These are phyloP conservation scores for Plantago coronopus DNA, from an alignment of 305 asterid genomes.

Conservation along the genomic window DNA sequence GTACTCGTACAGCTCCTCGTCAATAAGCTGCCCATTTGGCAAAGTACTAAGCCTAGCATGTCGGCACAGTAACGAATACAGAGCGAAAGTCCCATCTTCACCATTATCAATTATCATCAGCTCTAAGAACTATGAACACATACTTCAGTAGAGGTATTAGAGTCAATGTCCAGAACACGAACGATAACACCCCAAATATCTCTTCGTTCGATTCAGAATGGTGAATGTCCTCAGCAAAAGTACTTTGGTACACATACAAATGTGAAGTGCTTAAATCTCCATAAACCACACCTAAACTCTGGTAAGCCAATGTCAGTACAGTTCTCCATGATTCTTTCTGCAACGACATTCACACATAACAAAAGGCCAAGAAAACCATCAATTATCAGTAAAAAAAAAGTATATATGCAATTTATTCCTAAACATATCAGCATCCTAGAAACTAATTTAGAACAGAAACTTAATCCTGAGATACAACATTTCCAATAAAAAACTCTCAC, in stretches of 20 bases:
- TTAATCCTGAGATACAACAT: no score
- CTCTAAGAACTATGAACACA: constrained; percentile 76
- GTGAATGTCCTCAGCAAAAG: constrained; percentile 87
- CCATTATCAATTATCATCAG: constrained; percentile 91
- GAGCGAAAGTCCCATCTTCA: constrained; percentile 89
- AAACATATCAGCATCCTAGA: no score
- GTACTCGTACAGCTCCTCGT: constrained; percentile 72
- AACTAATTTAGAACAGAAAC: no score
- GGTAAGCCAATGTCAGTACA: constrained; percentile 70
- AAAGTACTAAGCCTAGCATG: constrained; percentile 67
- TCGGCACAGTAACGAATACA: constrained; percentile 74
- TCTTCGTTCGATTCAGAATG: constrained; percentile 86
- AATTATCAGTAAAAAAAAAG: no score
- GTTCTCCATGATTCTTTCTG: constrained; percentile 86
- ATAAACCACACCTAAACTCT: constrained; percentile 86
- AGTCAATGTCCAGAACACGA: constrained; percentile 85
- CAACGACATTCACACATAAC: constrained; percentile 4
- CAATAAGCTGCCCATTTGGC: constrained; percentile 82
- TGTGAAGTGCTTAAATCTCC: constrained; percentile 96
- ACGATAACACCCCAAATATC: constrained; percentile 71
- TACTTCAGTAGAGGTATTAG: constrained; percentile 74
- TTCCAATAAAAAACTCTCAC: no score
- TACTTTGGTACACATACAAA: constrained; percentile 78
- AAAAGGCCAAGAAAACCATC: no score
- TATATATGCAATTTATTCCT: no score